Base-by-base conservation (phyloP, 1,284 basidiomycete genomes). In the Ustilago vetiveriae region DNA sequence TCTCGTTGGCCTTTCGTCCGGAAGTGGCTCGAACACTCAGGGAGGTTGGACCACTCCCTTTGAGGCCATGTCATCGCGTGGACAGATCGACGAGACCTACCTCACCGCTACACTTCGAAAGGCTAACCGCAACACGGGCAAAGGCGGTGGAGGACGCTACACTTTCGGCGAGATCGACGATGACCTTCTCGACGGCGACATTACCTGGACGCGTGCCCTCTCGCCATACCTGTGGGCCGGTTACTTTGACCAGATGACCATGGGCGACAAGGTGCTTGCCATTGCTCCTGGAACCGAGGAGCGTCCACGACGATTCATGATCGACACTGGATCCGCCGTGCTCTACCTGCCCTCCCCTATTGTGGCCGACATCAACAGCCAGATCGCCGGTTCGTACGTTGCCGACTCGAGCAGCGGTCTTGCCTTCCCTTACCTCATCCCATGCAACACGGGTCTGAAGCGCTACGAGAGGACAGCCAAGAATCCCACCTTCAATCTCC, bases 41-140 rank as follows among this genome's bases (percentile, higher is more conserved):
- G 74, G 74, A 8, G 72, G 66, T 9, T 74, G 72, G 74, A 74
- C 65, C 23, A 68, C 72, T 3, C 65, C 72, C 6, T 70, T 76
- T 35, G 69, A 76, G 40, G 65, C 59, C 47, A 62, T 75, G 66
- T 65, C 68, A 19, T 58, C 54, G 32, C 58, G 57, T 35, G 62
- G 69, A 30, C 58, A 53, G 37, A 39, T 76, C 47, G 22, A 44
- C 23, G 30, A 68, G 37, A 72, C 68, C 22, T 76, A 75, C 52
- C 62, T 76, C 33, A 70, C 66, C 30, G 66, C 67, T 8, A 68
- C 75, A 11, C 63, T 76, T 22, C 47, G 19, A n/a, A 70, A 74
- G 42, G 69, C 72, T 35, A 54, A 76, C 47, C 68, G 75, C 21
- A 36, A 58, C 26, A 76, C 75, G 10, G 75, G 75, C 48, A 54